Conservation (phyloP, 2,329 filamentous ascomycete species). For the Aspergillus brunneoviolaceus region DNA sequence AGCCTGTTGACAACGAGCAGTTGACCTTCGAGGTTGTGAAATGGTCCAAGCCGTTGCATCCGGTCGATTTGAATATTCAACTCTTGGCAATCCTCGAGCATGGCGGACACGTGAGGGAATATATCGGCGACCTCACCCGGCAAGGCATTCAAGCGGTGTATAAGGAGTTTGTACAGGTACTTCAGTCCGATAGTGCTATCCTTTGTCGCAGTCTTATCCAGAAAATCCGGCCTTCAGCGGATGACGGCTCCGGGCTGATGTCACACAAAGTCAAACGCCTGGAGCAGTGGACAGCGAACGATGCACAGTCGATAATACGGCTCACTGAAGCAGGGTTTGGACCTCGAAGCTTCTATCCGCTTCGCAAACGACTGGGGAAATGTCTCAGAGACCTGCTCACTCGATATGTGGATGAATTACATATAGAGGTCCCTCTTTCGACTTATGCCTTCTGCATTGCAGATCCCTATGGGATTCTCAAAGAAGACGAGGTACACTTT, state of each 20-base stretch:
- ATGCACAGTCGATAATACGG: constrained; percentile 37
- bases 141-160: constrained; percentile 37
- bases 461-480: constrained; percentile 53
- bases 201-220: constrained; percentile 39
- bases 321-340: constrained; percentile 50
- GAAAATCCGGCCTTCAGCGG: constrained; percentile 28
- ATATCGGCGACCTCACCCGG: constrained; percentile 46
- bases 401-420: constrained; percentile 47
- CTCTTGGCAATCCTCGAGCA: constrained; percentile 58
- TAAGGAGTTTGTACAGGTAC: constrained; percentile 38
- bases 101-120: constrained; percentile 46
- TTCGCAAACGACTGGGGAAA: constrained; percentile 41
- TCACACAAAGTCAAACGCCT: constrained; percentile 26
- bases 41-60: constrained; percentile 45
- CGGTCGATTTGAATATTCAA: constrained; percentile 53
- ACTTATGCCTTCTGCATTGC: constrained; percentile 58
- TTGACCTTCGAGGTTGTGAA: constrained; percentile 59
- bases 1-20: constrained; percentile 41
- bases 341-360: constrained; percentile 41
- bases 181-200: constrained; percentile 31
- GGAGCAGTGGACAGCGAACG: constrained; percentile 38
- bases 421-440: constrained; percentile 51
- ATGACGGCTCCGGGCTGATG: constrained; percentile 21
- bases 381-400: constrained; percentile 44
- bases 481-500: constrained; percentile 57